Base-by-base conservation (phyloP, 1,284 basidiomycete genomes). In the Ganoderma multipileum region DNA sequence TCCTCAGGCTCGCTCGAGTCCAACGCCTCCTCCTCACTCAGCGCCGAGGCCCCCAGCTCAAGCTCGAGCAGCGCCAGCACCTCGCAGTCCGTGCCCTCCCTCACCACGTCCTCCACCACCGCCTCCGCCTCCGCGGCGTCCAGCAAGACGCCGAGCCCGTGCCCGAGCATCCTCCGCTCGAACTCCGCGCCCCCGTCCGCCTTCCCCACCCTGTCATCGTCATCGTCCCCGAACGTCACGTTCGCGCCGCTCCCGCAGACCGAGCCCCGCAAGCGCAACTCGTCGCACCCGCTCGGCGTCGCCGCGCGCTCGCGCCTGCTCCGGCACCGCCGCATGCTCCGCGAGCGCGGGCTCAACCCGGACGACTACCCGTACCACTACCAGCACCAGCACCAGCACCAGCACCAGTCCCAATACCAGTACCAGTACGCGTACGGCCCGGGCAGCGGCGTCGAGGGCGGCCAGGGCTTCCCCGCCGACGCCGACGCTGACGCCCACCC, bases 161-260 rank as follows among this genome's bases (percentile, higher is more conserved):
- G 72, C 62, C 70, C 72, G 18, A 68, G 66, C 66, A 73, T 73
- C 69, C 71, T 72, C 59, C 70, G 67, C 62, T 67, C 73, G 52
- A 60, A 67, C 42, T 71, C 71, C 8, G 54, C 62, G 28, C 66
- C 66, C n/a, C 38, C 58, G 16, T 68, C 70, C 12, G 68, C 71
- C 38, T 69, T 74, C 60, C 55, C 67, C 59, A 67, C 75, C 52
- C 12, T 30, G 23, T 68, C 69, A 11, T 66, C 71, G 36, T 67
- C 74, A 30, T 47, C 67, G 20, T 68, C 66, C 38, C 72, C 71
- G 26, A 83, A 80, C 68, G 84, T 92, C 68, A 86, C 83, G 69
- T 92, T 92, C 71, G 91, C 91, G 0, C 91, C 91, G 0, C 82
- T 92, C 42, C 91, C 91, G 0, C 78, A 84, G 64, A 79, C 85